Base-by-base conservation (phyloP, 2,329 filamentous ascomycete species). In the Plenodomus tracheiphilus region DNA sequence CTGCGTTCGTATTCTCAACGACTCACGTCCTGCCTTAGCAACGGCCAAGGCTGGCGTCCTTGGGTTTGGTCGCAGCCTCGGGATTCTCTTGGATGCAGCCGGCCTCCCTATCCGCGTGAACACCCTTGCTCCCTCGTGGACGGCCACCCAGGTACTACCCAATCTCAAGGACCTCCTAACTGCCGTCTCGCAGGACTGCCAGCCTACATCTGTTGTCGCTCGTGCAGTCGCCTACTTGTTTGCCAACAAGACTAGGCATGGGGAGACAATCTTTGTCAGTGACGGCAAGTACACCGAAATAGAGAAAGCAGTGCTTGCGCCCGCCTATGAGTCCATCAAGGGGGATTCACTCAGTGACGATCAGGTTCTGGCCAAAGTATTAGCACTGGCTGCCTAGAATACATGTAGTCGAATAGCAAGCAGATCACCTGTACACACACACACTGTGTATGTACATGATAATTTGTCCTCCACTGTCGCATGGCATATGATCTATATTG, bases 31-130 rank as follows among this genome's bases (percentile, higher is more conserved):
- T 18, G 0, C 20, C 17, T 46, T 40, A 78, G 77, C 77, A 1
- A 75, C 77, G 1, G 70, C 81, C 21, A 85, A 85, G 49, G 79
- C 83, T 46, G 82, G 75, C 18, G 76, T 82, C 0, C 53, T 84
- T 0, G 82, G 82, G 2, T 76, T 82, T 46, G 73, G 80, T 18
- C 75, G 81, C 21, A 76, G 78, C 2, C 65, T 82, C 9, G 63
- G 74, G 1, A 65, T 68, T 2, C 64, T 76, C 3, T 54, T 81
- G 2, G 53, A 60, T 11, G 57, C 56, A 2, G 66, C 71, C 10
- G 51, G 61, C 16, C 51, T 79, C 1, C 77, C 79, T 1, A 77
- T 85, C 37, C 78, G 82, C 13, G 62, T 85, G 42, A 85, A 85
- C 68, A 76, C 74, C 5, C 68, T 85, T 17, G 76, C 79, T 1